A percentile compares a stretch with the other conserved stretches of the same genome.
phyloP scores from a whole-genome alignment of 2,329 filamentous ascomycete species.

The Gyromitra esculenta region DNA sequence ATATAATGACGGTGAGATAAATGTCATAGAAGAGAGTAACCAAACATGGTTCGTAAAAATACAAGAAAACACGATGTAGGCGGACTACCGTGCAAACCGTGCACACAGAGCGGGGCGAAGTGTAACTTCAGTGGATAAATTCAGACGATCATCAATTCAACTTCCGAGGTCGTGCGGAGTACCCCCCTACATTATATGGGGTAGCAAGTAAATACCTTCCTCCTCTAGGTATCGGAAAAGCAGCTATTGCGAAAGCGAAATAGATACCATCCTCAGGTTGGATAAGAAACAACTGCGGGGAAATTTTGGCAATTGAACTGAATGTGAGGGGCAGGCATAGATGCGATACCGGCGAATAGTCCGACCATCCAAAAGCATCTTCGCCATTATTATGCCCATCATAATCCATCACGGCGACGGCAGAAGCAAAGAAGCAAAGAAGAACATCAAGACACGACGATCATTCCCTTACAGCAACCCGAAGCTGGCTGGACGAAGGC shows the following conservation, averaged over 20 bases:
- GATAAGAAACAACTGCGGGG: slow-evolving; percentile 18
- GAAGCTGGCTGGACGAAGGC: neutral
- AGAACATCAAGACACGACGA: slow-evolving; percentile 2
- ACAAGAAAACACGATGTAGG: slow-evolving; percentile 15
- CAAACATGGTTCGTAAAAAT: slow-evolving; percentile 24
- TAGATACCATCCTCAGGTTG: slow-evolving; percentile 12
- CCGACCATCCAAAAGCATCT: neutral
- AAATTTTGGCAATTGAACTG: neutral
- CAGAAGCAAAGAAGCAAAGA: slow-evolving; percentile 10
- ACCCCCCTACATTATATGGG: too few species aligned
- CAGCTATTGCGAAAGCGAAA: slow-evolving; percentile 6
- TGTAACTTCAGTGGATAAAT: slow-evolving; percentile 35
- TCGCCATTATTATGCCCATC: neutral
- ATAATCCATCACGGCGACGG: slow-evolving; percentile 1
- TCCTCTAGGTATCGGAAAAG: slow-evolving; percentile 32
- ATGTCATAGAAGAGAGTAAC: slow-evolving; percentile 4
- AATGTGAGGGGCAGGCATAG: slow-evolving; percentile 12
- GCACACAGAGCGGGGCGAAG: slow-evolving; percentile 32
- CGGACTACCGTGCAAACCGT: slow-evolving; percentile 4
- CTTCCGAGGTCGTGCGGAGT: slow-evolving; percentile 16
- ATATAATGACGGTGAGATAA: slow-evolving; percentile 9
- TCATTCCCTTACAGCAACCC: neutral
- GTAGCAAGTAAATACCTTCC: slow-evolving; percentile 14
- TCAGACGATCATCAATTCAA: slow-evolving; percentile 17
- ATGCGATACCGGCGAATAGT: slow-evolving; percentile 3